These are phyloP conservation scores for Cryptococcus neoformans DNA, from an alignment of 1,284 basidiomycete genomes.

Conservation along the genomic window DNA sequence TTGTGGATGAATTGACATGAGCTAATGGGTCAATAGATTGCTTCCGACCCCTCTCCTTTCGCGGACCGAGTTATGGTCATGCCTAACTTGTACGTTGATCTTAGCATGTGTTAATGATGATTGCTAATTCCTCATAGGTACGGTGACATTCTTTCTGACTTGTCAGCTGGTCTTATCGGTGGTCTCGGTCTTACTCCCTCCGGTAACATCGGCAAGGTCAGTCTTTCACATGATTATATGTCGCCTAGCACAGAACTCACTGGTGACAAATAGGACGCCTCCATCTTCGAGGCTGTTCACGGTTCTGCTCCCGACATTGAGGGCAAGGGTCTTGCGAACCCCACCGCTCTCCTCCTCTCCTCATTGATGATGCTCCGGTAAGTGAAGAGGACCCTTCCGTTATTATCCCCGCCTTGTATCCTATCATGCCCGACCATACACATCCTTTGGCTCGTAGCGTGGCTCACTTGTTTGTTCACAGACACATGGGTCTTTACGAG, in stretches of 20 bases:
- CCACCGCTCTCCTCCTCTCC: conserved; percentile 90
- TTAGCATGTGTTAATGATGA: background rate
- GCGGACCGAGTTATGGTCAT: conserved; percentile 99
- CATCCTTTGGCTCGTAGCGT: background rate
- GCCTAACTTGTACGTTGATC: conserved; percentile 84
- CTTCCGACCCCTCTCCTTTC: conserved; percentile 90
- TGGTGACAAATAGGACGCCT: conserved; percentile 71
- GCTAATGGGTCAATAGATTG: conserved; percentile 56
- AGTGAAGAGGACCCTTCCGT: conserved; percentile 27
- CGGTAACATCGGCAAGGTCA: conserved; percentile 91
- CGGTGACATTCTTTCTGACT: conserved; percentile 93
- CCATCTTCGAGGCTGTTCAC: conserved; percentile 99
- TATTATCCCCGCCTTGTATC: background rate
- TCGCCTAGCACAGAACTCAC: background rate
- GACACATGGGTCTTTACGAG: conserved; percentile 90
- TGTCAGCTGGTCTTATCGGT: conserved; percentile 98
- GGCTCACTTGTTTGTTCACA: conserved; percentile 34
- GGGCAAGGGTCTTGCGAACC: conserved; percentile 96
- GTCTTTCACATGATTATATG: conserved; percentile 26
- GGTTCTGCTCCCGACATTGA: conserved; percentile 72
- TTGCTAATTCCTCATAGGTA: conserved; percentile 27
- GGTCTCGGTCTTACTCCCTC: conserved; percentile 97
- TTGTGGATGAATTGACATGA: background rate
- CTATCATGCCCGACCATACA: background rate
- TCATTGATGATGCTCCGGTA: conserved; percentile 96